Evolutionary conservation across 1,139 yeast species (phyloP).

Genomic region (Pneumocystis murina): DNA sequence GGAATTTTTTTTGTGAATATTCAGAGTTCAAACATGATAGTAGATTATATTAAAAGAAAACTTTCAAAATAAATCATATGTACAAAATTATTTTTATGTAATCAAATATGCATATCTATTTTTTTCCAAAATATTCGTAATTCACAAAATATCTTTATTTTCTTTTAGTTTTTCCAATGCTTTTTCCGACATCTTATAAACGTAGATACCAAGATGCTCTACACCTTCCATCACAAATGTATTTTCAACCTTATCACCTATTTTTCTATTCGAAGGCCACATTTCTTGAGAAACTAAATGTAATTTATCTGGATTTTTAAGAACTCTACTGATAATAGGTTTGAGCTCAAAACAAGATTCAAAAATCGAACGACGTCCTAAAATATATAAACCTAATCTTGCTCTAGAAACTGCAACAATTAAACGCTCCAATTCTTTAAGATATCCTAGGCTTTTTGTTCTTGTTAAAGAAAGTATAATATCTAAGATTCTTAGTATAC

Average conservation of each 20-base stretch:
- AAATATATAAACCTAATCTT: slow-evolving; percentile 24
- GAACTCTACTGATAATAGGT: slow-evolving; percentile 11
- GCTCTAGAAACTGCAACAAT: slow-evolving; percentile 25
- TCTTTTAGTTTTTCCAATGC: slow-evolving; percentile 15
- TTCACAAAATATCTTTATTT: neutral
- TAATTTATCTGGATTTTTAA: slow-evolving; percentile 16
- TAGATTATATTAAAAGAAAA: neutral
- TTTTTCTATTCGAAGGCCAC: slow-evolving; percentile 17
- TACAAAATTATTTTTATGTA: neutral
- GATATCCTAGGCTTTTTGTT: slow-evolving; percentile 17
- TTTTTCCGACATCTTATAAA: slow-evolving; percentile 24
- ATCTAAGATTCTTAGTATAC: slow-evolving; percentile 5
- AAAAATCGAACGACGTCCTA: slow-evolving; percentile 21
- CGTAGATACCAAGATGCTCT: slow-evolving; percentile 27
- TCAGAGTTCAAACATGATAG: neutral
- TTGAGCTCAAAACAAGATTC: slow-evolving; percentile 5
- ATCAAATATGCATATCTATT: neutral
- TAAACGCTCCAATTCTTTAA: slow-evolving; percentile 19
- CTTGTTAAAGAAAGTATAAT: slow-evolving; percentile 24
- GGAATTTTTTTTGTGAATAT: slow-evolving; percentile 47
- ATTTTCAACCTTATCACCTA: slow-evolving; percentile 12
- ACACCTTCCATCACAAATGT: slow-evolving; percentile 22
- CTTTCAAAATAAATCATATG: neutral
- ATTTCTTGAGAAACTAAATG: slow-evolving; percentile 25
- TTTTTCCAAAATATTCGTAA: neutral